Evolutionary conservation across 148 eudicot genomes (phyloP), one percentile per base, ranked within the genome.

Genomic region (Rhododendron ferrugineum): DNA sequence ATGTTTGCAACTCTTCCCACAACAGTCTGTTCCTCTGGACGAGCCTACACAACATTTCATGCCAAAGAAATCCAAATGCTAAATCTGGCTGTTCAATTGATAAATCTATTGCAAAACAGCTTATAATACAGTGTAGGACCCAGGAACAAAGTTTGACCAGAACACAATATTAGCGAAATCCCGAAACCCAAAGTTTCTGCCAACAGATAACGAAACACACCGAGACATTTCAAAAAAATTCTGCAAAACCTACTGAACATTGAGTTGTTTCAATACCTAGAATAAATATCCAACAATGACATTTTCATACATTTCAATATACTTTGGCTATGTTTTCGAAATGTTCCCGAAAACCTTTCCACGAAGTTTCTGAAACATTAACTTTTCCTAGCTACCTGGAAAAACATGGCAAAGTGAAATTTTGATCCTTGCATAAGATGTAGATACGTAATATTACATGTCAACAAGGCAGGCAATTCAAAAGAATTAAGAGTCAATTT

Each of bases 11-110:
- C 85, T 36, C 80, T 20, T 84, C 84, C 85, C 9, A 64, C 37
- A 32, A 82, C 46, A 70, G 83, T 13, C 74, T 88, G 92, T 62
- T 93, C 95, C 30, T 93, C 95, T 34, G 91, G 90, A 58, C 96
- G 93, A 81, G 94, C 94, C 98, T 95, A 85, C 82, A 88, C 37
- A 68, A 76, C 52, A 26, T 40, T 86, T 54, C 82, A 64, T 32
- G 28, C 44, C 30, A 32, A 52, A 32, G 30, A 64, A 0, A 86
- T 36, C 28, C 23, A 70, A 42, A 72, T 56, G 18, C 18, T 6
- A 26, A 56, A 85, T 22, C 62, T 14, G 78, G 56, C 42, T 75
- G 11, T 20, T n/a, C 32, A 52, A 46, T 37, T 46, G 22, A 72
- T 10, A 20, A 42, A 22, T 18, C 16, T 78, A n/a, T 40, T 5